These are phyloP conservation scores for Eimeria zaria DNA, from an alignment of 169 alveolate species.

Conservation along the genomic window DNA sequence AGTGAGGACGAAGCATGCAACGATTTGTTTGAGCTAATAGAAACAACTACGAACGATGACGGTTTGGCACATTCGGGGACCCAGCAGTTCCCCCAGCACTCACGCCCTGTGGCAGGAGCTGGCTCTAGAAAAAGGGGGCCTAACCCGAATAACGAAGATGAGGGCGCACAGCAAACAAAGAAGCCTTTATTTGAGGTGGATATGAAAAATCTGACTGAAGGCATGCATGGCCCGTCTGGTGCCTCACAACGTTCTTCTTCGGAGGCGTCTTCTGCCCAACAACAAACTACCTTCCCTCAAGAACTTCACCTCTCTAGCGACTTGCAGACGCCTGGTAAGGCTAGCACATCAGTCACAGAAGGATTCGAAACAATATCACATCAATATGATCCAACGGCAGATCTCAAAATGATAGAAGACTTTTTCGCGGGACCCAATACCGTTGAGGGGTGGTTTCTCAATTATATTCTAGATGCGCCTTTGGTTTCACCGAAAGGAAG, in stretches of 20 bases:
- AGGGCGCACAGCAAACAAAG: not conserved
- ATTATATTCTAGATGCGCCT: too few relatives aligned
- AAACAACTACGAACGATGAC: not conserved
- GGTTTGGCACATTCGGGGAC: not conserved
- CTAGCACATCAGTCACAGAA: not conserved
- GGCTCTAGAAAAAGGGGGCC: not conserved
- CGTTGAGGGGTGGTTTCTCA: too few relatives aligned
- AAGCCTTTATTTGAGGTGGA: not conserved
- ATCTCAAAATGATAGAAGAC: not conserved
- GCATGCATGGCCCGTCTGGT: not conserved
- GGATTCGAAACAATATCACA: not conserved
- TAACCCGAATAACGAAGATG: not conserved
- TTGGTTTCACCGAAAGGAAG: not conserved
- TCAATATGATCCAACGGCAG: not conserved
- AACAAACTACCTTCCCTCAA: not conserved
- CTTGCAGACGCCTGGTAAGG: not conserved
- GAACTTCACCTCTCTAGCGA: not conserved
- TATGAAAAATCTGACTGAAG: not conserved
- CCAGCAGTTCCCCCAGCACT: not conserved
- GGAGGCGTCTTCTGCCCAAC: not conserved
- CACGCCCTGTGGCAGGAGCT: not conserved
- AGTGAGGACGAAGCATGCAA: not conserved
- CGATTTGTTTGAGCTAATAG: not conserved
- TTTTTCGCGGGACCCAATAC: too few relatives aligned
- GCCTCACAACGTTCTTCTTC: not conserved